A percentile compares a stretch with the other conserved stretches of the same genome.
These are phyloP conservation scores for Astrephomene gubernaculifera DNA, from an alignment of 139 green algal genomes.

Conservation along the genomic window DNA sequence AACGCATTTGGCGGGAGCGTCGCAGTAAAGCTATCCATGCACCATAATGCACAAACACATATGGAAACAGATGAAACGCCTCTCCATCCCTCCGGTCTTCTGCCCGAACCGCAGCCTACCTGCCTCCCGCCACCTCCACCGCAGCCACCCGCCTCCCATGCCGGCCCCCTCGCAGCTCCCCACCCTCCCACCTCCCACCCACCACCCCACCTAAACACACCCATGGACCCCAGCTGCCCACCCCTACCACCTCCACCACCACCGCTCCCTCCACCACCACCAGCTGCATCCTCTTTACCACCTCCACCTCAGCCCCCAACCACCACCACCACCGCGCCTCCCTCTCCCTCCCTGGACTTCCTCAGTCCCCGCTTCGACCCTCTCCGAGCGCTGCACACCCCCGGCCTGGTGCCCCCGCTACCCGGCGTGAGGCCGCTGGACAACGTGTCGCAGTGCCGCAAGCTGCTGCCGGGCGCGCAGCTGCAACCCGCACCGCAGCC, in stretches of 20 bases:
- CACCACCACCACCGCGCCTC: neutral
- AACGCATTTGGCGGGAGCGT: too few relatives aligned
- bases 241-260: neutral
- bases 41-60: too few relatives aligned
- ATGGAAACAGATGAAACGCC: neutral
- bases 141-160: too few relatives aligned
- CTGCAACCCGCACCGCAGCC: conserved; percentile 34
- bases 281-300: neutral
- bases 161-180: neutral
- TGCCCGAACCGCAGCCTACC: neutral
- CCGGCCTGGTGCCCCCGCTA: conserved; percentile 63
- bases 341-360: conserved; percentile 63
- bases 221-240: neutral
- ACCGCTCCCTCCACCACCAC: neutral
- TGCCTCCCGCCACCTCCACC: neutral
- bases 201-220: too few relatives aligned
- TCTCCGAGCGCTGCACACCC: conserved; percentile 50
- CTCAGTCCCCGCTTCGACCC: conserved; percentile 64
- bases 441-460: conserved; percentile 69
- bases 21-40: too few relatives aligned
- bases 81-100: neutral
- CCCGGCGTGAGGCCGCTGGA: conserved; percentile 66
- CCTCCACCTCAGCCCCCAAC: too few relatives aligned
- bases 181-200: too few relatives aligned
- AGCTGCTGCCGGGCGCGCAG: conserved; percentile 64